Percentiles rank a stretch among this genome's conserved stretches.
phyloP scores from a whole-genome alignment of 768 basidiomycete species.

The Lactifluus volemus region DNA sequence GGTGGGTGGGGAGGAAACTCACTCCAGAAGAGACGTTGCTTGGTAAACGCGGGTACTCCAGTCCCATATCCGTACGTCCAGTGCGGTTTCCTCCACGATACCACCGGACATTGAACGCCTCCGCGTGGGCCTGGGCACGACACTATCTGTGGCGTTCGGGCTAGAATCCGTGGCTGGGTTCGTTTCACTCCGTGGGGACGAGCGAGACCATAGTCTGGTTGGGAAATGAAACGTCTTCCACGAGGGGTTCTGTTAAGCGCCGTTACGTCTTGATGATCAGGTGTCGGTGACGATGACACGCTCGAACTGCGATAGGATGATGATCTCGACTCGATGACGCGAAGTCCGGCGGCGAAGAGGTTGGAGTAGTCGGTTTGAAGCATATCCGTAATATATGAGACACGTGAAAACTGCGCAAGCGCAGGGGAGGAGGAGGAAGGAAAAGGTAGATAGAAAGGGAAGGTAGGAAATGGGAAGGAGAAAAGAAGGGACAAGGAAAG shows the following conservation, averaged over 20 bases:
- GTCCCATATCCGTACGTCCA: constrained; percentile 15
- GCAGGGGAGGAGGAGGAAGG: neutral
- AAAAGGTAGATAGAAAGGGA: constrained; percentile 9
- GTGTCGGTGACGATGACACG: neutral
- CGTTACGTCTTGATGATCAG: neutral
- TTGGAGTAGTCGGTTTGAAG: constrained; percentile 17
- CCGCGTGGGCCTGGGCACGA: neutral
- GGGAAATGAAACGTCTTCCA: constrained; percentile 6
- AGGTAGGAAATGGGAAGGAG: neutral
- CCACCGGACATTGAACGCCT: neutral
- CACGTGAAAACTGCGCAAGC: neutral
- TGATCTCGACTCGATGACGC: constrained; percentile 9
- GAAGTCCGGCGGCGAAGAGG: constrained; percentile 17
- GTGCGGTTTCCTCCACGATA: neutral
- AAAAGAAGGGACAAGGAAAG: constrained; percentile 9
- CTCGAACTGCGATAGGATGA: neutral
- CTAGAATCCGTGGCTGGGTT: neutral
- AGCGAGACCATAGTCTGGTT: neutral
- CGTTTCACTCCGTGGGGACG: neutral
- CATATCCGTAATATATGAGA: neutral
- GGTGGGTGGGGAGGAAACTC: neutral
- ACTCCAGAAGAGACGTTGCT: neutral
- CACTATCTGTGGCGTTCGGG: neutral
- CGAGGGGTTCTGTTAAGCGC: neutral
- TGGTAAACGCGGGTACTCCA: constrained; percentile 1